Conservation (phyloP, 306 rosid genomes). For the Biancaea sappan region DNA sequence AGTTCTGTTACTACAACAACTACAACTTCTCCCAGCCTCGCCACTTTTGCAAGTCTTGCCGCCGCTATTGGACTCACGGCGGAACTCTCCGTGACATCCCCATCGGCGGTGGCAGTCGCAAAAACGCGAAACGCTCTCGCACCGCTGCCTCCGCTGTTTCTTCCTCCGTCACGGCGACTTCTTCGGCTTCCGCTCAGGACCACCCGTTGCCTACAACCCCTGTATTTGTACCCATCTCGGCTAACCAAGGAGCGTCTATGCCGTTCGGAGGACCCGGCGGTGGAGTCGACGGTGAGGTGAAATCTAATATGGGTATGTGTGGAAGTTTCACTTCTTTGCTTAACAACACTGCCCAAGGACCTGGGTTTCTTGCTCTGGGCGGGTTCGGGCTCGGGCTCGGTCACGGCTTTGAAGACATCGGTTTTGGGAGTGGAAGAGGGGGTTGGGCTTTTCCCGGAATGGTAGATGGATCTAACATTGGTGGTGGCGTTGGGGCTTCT, state of each 20-base stretch:
- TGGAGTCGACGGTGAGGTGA: slow-evolving; percentile 45
- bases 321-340: slow-evolving; percentile 82
- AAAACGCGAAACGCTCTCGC: slow-evolving; percentile 93
- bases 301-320: slow-evolving; percentile 40
- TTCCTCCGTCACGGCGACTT: not conserved
- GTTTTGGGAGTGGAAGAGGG: slow-evolving; percentile 62
- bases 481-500: slow-evolving; percentile 32
- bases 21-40: slow-evolving; percentile 98
- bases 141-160: slow-evolving; percentile 36
- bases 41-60: slow-evolving; percentile 95
- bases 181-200: slow-evolving; percentile 41
- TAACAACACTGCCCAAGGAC: slow-evolving; percentile 52
- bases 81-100: slow-evolving; percentile 98
- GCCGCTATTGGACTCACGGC: slow-evolving; percentile 99
- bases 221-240: slow-evolving; percentile 38
- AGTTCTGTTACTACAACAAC: slow-evolving; percentile 97
- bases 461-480: slow-evolving; percentile 44
- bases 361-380: slow-evolving; percentile 74
- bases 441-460: slow-evolving; percentile 70
- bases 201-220: slow-evolving; percentile 37
- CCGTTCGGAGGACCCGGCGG: slow-evolving; percentile 41
- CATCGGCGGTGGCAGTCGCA: slow-evolving; percentile 89
- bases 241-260: slow-evolving; percentile 29
- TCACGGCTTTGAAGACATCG: slow-evolving; percentile 66
- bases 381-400: slow-evolving; percentile 88